Evolutionary conservation across 805 yeast species (phyloP).

Genomic region (Suhomyces xylopsoci): DNA sequence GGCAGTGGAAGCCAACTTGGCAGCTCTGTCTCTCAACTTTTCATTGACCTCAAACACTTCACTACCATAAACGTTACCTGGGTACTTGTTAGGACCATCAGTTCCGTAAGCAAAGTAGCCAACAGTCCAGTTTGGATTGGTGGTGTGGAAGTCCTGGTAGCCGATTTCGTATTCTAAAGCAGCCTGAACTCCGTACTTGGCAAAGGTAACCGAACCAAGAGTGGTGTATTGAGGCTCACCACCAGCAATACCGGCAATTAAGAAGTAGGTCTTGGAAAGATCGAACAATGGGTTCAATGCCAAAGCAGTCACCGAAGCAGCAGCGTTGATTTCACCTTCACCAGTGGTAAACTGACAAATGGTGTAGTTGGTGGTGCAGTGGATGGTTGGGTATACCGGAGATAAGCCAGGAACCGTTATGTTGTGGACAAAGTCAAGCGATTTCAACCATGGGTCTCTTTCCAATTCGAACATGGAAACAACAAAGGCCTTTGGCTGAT

Average conservation of each 20-base stretch:
- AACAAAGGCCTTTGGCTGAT: slow-evolving; percentile 53
- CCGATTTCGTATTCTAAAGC: slow-evolving; percentile 59
- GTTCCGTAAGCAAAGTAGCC: slow-evolving; percentile 61
- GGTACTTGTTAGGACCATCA: slow-evolving; percentile 47
- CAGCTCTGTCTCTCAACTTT: slow-evolving; percentile 56
- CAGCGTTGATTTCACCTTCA: slow-evolving; percentile 68
- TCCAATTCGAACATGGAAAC: slow-evolving; percentile 56
- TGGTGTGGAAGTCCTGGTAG: slow-evolving; percentile 30
- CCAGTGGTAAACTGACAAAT: slow-evolving; percentile 66
- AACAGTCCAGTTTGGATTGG: slow-evolving; percentile 50
- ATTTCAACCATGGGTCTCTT: slow-evolving; percentile 50
- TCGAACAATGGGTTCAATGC: slow-evolving; percentile 54
- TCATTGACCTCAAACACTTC: slow-evolving; percentile 64
- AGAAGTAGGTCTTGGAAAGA: slow-evolving; percentile 56
- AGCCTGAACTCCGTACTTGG: slow-evolving; percentile 60
- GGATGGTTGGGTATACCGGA: slow-evolving; percentile 54
- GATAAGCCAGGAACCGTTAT: slow-evolving; percentile 65
- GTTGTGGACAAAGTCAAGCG: slow-evolving; percentile 48
- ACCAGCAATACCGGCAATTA: slow-evolving; percentile 67
- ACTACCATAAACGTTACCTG: slow-evolving; percentile 56
- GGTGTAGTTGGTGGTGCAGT: slow-evolving; percentile 51
- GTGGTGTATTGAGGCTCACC: slow-evolving; percentile 56
- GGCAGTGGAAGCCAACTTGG: slow-evolving; percentile 47
- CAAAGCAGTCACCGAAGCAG: slow-evolving; percentile 54
- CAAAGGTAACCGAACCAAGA: slow-evolving; percentile 57